These are phyloP conservation scores for Vaccinium myrtillus DNA, from an alignment of 148 eudicot genomes.

Conservation along the genomic window DNA sequence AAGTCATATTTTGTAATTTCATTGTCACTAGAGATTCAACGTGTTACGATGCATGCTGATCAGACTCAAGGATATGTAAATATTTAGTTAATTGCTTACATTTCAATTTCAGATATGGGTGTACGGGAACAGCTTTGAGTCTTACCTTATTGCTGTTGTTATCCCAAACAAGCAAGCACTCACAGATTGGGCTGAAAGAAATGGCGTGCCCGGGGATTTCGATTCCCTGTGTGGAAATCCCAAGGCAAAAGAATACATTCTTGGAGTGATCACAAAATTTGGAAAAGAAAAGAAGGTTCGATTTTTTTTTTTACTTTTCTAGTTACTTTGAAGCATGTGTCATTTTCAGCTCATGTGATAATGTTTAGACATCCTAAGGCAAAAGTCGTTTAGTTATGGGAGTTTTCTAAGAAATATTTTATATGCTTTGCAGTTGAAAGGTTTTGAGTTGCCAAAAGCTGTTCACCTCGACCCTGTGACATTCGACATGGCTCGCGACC, in stretches of 20 bases:
- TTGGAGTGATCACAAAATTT: slow-evolving; percentile 59
- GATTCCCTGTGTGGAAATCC: slow-evolving; percentile 61
- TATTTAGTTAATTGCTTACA: not conserved
- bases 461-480: slow-evolving; percentile 74
- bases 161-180: slow-evolving; percentile 68
- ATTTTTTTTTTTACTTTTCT: not conserved
- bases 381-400: not conserved
- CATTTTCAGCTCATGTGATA: not conserved
- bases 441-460: slow-evolving; percentile 72
- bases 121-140: slow-evolving; percentile 80
- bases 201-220: slow-evolving; percentile 60
- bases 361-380: not conserved
- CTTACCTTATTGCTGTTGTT: slow-evolving; percentile 65
- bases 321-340: not conserved
- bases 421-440: slow-evolving; percentile 58
- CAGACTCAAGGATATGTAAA: not conserved
- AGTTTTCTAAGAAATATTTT: not conserved
- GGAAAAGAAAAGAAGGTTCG: slow-evolving; percentile 78
- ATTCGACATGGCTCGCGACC: slow-evolving; percentile 83
- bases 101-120: slow-evolving; percentile 62
- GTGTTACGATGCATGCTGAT: not conserved
- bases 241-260: slow-evolving; percentile 55
- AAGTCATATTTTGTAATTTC: not conserved
- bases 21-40: not conserved
- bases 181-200: slow-evolving; percentile 58